Base-by-base conservation (phyloP, 352 stramenopile genomes). In the Phytophthora pini region DNA sequence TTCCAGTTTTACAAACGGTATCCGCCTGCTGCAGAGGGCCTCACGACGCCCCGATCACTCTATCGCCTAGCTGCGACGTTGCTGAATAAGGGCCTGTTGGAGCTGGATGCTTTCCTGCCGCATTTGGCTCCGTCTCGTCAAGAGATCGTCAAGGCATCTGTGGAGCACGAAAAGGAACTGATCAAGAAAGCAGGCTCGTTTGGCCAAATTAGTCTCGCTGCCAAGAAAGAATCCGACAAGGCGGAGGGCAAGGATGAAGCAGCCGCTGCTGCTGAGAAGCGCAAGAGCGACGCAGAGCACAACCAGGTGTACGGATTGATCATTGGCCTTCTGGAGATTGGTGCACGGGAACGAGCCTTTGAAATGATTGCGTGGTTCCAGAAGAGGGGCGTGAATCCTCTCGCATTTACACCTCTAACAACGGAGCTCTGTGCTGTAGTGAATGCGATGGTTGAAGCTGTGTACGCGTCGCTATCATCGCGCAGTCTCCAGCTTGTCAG, bases 61-160 rank as follows among this genome's bases (percentile, higher is more conserved):
- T 97, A 96, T 29, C 78, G 89, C 10, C 68, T 96, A 11, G 91
- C 90, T 11, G 93, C 92, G n/a, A 92, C 87, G 34, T 75, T 98
- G n/a, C 74, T 96, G 13, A 65, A 82, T 11, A 93, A 95, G 58
- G 84, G 82, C 1, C 56, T 97, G 4, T 40, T 98, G 11, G 77
- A 88, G 15, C 39, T 95, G 27, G 85, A 97, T 41, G 74, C 71
- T 6, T 50, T 98, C 2, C 56, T 97, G 38, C 87, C 88, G 51
- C 85, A 97, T 64, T 68, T 95, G 20, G 76, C 81, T 9, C 89
- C 91, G 7, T 88, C 72, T 51, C 85, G 84, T 39, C 79, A 84
- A 13, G 76, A 82, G 9, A 89, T 88, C 34, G 60, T 95, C 22
- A 74, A 78, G 34, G 41, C 61, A 10, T 68, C 79, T 20, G 11